Base-by-base conservation (phyloP, 768 basidiomycete species). In the Pleurotus cornucopiae region DNA sequence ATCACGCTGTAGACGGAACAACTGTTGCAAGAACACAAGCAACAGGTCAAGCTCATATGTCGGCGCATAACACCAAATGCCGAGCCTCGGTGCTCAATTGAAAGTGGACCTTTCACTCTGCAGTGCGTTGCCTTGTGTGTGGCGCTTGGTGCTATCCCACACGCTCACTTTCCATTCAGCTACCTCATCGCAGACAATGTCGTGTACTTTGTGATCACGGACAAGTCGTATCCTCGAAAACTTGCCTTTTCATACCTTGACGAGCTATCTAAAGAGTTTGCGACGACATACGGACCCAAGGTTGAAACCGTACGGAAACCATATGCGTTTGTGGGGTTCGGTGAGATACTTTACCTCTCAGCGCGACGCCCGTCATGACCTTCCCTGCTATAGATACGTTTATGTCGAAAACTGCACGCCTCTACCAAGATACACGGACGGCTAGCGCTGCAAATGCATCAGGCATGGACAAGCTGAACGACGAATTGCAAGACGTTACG, bases 241-340 rank as follows among this genome's bases (percentile, higher is more conserved):
- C 84, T 98, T 34, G 94, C 94, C 1, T 99, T 99, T 73, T 94
- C 94, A 6, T 99, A 94, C 71, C 82, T 99, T 48, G 94, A 98
- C 62, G 97, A 99, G 72, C 79, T 99, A 44, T 90, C 91, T 20
- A 98, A 97, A 66, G 97, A 99, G 72, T 99, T 99, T 67, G 82
- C 88, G 39, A 83, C 84, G 51, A 90, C 90, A 5, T 99, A 98
- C 70, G 97, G 94, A 7, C 78, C 91, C 4, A 96, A 94, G 70
- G 92, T 98, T 16, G 96, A 98, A 64, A 80, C 83, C 14, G 89
- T 89, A 14, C 83, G 93, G 61, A 93, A 96, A 70, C 97, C 97
- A n/a, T 99, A 99, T 69, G 96, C 97, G 21, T 98, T 98, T 67
- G 90, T 98, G 58, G 94, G 97, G 46, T 99, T 99, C 64, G 94